These are phyloP conservation scores for Ophiostoma sp. DNA, from an alignment of 2,329 filamentous ascomycete genomes.

Conservation along the genomic window DNA sequence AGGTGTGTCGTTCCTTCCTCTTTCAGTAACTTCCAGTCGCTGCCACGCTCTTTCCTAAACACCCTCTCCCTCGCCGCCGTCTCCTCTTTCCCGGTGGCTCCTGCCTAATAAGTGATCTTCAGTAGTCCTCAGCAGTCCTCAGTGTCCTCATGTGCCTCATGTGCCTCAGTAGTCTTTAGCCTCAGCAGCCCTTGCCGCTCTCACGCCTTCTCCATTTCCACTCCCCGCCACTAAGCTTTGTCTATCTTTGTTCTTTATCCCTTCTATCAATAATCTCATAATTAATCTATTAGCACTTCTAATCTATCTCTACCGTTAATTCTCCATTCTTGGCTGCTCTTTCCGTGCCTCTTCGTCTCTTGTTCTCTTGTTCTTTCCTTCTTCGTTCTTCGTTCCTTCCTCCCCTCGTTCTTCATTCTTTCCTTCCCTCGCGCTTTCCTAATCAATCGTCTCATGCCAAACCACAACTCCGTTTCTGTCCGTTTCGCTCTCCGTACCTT, in stretches of 20 bases:
- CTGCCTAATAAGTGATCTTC: not conserved
- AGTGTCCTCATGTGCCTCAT: too few relatives aligned
- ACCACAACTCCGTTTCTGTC: not conserved
- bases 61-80: not conserved
- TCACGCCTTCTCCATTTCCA: not conserved
- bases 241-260: not conserved
- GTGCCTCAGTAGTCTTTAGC: too few relatives aligned
- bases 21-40: not conserved
- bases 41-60: conserved; percentile 1
- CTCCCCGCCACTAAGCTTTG: not conserved
- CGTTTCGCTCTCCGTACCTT: not conserved
- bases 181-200: not conserved
- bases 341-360: not conserved
- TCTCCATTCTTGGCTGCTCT: not conserved
- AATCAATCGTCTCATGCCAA: not conserved
- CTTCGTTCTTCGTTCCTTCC: too few relatives aligned
- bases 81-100: conserved; percentile 6
- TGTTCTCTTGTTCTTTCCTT: conserved; percentile 5
- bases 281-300: not conserved
- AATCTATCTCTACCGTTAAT: conserved; percentile 8
- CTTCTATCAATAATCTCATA: not conserved
- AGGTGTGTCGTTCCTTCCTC: not conserved
- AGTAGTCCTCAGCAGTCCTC: not conserved
- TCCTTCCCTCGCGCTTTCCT: not conserved
- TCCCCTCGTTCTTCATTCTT: not conserved